phyloP scores from a whole-genome alignment of 2,329 filamentous ascomycete species.

The Ascochyta viciae-villosae region DNA sequence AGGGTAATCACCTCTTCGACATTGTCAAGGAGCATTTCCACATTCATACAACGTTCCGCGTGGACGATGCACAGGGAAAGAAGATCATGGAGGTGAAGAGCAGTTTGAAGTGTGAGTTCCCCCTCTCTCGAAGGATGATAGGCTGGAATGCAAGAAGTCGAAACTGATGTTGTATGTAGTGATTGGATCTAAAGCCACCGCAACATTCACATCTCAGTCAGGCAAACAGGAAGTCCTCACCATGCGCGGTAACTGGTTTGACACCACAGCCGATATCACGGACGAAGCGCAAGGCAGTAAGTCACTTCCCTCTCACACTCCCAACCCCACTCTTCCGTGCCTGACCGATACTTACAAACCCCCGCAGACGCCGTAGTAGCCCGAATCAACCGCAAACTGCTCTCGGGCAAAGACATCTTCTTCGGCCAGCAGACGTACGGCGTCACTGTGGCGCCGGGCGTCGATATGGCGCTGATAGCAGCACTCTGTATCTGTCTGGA shows the following conservation, averaged over 20 bases:
- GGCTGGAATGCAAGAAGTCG: too few species aligned
- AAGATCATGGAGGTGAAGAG: slow-evolving; percentile 64
- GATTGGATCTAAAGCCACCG: slow-evolving; percentile 61
- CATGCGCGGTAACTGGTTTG: slow-evolving; percentile 69
- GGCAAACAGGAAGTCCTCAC: slow-evolving; percentile 41
- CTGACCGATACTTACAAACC: background rate
- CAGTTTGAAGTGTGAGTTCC: slow-evolving; percentile 58
- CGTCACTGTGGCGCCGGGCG: slow-evolving; percentile 67
- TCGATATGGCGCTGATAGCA: slow-evolving; percentile 70
- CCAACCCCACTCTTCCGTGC: background rate
- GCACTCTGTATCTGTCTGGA: slow-evolving; percentile 74
- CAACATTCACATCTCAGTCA: slow-evolving; percentile 55
- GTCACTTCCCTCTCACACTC: slow-evolving; percentile 3
- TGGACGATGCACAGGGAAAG: slow-evolving; percentile 55
- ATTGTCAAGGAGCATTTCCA: slow-evolving; percentile 62
- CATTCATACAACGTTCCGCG: slow-evolving; percentile 61
- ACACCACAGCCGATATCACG: slow-evolving; percentile 64
- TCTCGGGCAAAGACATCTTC: slow-evolving; percentile 65
- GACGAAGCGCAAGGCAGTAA: slow-evolving; percentile 52
- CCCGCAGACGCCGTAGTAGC: slow-evolving; percentile 58
- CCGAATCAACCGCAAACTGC: slow-evolving; percentile 64
- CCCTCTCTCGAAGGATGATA: too few species aligned
- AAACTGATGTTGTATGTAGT: slow-evolving; percentile 40
- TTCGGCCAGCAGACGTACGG: slow-evolving; percentile 71
- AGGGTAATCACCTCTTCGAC: slow-evolving; percentile 64